A percentile compares a stretch with the other conserved stretches of the same genome.
Evolutionary conservation across 805 yeast genomes (phyloP).

Genomic region (Candida succiphila): DNA sequence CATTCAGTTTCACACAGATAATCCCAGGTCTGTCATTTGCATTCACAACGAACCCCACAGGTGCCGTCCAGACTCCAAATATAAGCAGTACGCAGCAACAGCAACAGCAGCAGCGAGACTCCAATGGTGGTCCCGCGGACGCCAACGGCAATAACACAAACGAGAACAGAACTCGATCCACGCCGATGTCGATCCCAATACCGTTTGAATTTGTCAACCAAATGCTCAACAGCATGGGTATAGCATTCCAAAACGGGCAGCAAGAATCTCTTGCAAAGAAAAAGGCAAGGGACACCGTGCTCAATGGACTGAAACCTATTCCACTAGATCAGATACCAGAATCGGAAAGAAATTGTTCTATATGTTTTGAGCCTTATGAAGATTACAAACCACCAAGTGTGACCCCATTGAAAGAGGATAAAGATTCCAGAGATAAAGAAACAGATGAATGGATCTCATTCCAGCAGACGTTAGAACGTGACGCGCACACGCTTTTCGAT

Average conservation of each 20-base stretch:
- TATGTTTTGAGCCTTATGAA: slow-evolving; percentile 30
- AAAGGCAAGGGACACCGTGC: slow-evolving; percentile 22
- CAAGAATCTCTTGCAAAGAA: too few relatives aligned
- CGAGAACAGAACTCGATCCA: neutral
- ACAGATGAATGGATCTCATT: neutral
- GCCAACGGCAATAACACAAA: neutral
- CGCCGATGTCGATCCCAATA: neutral
- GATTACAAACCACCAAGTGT: neutral
- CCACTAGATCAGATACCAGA: slow-evolving; percentile 18
- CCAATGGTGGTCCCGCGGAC: too few relatives aligned
- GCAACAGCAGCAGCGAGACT: too few relatives aligned
- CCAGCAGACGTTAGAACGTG: neutral
- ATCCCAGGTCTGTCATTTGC: too few relatives aligned
- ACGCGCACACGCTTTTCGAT: neutral
- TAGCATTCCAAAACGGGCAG: too few relatives aligned
- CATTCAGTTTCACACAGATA: too few relatives aligned
- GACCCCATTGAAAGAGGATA: too few relatives aligned
- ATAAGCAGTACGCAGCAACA: too few relatives aligned
- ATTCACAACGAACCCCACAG: too few relatives aligned
- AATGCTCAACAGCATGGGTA: too few relatives aligned
- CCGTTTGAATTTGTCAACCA: too few relatives aligned
- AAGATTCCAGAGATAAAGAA: neutral
- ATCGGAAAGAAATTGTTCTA: slow-evolving; percentile 26
- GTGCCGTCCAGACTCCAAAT: too few relatives aligned
- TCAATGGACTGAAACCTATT: slow-evolving; percentile 20